Conservation (phyloP, 176 grass and related monocot species). For the Musa acuminata region DNA sequence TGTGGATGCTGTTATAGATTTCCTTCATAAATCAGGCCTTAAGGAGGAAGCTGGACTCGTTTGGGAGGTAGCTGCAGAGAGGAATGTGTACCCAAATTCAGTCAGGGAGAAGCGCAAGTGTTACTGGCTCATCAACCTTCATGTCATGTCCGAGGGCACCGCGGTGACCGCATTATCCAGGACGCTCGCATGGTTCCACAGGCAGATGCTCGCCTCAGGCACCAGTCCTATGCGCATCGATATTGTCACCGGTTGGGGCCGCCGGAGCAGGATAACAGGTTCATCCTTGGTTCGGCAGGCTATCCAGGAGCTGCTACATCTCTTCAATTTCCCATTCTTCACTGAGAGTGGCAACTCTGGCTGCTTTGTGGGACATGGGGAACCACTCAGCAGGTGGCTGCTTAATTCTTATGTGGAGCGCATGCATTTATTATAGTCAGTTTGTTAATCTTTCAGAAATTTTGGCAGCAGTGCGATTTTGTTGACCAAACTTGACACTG, state of each 20-base stretch:
- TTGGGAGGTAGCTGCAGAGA: constrained; percentile 85
- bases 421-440: constrained; percentile 73
- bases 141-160: constrained; percentile 92
- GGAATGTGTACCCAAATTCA: constrained; percentile 88
- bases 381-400: constrained; percentile 76
- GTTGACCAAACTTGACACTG: constrained; percentile 21
- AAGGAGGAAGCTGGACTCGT: constrained; percentile 94
- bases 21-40: constrained; percentile 70
- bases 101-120: constrained; percentile 57
- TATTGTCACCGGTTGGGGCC: constrained; percentile 88
- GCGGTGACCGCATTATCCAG: constrained; percentile 73
- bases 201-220: constrained; percentile 47
- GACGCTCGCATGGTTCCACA: constrained; percentile 88
- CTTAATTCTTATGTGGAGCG: constrained; percentile 85
- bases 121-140: constrained; percentile 89
- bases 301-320: constrained; percentile 65
- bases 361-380: constrained; percentile 75
- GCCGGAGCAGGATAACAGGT: constrained; percentile 84
- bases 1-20: constrained; percentile 85
- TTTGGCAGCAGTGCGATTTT: constrained; percentile 44
- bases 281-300: constrained; percentile 63
- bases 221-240: constrained; percentile 51
- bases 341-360: constrained; percentile 53
- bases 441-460: constrained; percentile 15
- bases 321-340: constrained; percentile 68